A percentile compares a stretch with the other conserved stretches of the same genome.
Evolutionary conservation across 108 stramenopile genomes (phyloP).

Genomic region (Licmophora abbreviata): DNA sequence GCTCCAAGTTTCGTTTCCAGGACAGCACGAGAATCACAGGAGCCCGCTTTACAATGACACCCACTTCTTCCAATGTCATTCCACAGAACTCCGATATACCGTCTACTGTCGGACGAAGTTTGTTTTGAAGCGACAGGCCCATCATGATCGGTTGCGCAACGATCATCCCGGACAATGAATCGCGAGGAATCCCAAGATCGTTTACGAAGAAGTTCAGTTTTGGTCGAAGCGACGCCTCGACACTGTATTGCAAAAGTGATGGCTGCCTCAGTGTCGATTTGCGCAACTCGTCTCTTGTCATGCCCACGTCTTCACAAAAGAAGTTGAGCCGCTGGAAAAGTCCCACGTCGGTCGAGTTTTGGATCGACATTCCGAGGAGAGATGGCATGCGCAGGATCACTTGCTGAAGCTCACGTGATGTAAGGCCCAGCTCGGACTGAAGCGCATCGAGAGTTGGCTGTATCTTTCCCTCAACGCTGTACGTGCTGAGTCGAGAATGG

Average conservation of each 20-base stretch:
- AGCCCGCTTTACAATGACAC: conserved; percentile 19
- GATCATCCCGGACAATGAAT: conserved; percentile 19
- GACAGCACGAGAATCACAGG: conserved; percentile 28
- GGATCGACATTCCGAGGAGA: conserved; percentile 26
- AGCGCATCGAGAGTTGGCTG: conserved; percentile 24
- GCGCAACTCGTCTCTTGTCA: conserved; percentile 19
- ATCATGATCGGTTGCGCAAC: conserved; percentile 27
- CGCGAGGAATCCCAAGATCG: conserved; percentile 19
- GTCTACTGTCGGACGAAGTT: conserved; percentile 25
- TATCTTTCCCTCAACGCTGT: conserved; percentile 21
- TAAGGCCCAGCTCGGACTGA: conserved; percentile 23
- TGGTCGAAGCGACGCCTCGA: conserved; percentile 29
- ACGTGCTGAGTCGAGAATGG: conserved; percentile 30
- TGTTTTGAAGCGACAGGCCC: conserved; percentile 33
- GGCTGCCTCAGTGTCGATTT: conserved; percentile 29
- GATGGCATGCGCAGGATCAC: conserved; percentile 38
- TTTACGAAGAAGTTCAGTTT: conserved; percentile 30
- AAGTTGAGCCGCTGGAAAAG: conserved; percentile 27
- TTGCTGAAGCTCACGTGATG: conserved; percentile 19
- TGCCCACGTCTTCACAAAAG: conserved; percentile 27
- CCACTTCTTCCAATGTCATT: conserved; percentile 24
- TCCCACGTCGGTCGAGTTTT: conserved; percentile 4
- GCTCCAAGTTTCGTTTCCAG: conserved; percentile 34
- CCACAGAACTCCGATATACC: conserved; percentile 22
- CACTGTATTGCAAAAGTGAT: conserved; percentile 34